Evolutionary conservation across 768 basidiomycete genomes (phyloP).

Genomic region (Leccinum aurantiacum): DNA sequence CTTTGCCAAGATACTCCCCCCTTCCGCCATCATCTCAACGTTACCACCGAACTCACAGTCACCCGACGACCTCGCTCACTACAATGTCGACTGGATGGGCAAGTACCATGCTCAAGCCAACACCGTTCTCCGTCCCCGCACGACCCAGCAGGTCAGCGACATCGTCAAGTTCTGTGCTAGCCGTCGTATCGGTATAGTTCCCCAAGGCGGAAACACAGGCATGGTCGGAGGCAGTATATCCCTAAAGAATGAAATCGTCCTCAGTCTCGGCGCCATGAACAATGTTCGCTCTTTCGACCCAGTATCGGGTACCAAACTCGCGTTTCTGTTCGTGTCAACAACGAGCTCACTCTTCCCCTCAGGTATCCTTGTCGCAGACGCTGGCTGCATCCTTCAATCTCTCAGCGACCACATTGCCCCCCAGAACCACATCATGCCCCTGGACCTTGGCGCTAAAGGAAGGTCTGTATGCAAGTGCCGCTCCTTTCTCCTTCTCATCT

Average conservation of each 20-base stretch:
- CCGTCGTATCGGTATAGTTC: slow-evolving; percentile 83
- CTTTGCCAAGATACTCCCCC: slow-evolving; percentile 64
- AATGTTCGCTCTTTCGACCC: slow-evolving; percentile 81
- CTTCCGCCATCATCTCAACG: slow-evolving; percentile 66
- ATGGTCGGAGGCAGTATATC: slow-evolving; percentile 96
- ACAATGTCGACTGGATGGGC: slow-evolving; percentile 95
- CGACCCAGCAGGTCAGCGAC: slow-evolving; percentile 82
- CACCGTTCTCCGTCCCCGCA: slow-evolving; percentile 86
- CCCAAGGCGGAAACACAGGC: slow-evolving; percentile 98
- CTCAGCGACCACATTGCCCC: slow-evolving; percentile 85
- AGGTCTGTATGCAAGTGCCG: slow-evolving; percentile 49
- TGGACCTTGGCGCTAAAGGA: slow-evolving; percentile 95
- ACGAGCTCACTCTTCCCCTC: slow-evolving; percentile 6
- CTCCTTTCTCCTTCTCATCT: slow-evolving; percentile 5
- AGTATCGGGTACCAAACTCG: slow-evolving; percentile 59
- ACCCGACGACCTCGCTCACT: slow-evolving; percentile 68
- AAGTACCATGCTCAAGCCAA: slow-evolving; percentile 86
- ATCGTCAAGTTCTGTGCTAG: slow-evolving; percentile 87
- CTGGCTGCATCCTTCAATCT: slow-evolving; percentile 89
- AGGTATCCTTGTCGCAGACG: slow-evolving; percentile 92
- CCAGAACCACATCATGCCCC: slow-evolving; percentile 92
- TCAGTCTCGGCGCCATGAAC: slow-evolving; percentile 82
- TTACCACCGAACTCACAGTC: slow-evolving; percentile 48
- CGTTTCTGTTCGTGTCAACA: slow-evolving; percentile 4
- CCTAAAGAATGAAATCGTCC: slow-evolving; percentile 79